Conservation (phyloP, 179 eudicot genomes). For the Silene vulgaris region DNA sequence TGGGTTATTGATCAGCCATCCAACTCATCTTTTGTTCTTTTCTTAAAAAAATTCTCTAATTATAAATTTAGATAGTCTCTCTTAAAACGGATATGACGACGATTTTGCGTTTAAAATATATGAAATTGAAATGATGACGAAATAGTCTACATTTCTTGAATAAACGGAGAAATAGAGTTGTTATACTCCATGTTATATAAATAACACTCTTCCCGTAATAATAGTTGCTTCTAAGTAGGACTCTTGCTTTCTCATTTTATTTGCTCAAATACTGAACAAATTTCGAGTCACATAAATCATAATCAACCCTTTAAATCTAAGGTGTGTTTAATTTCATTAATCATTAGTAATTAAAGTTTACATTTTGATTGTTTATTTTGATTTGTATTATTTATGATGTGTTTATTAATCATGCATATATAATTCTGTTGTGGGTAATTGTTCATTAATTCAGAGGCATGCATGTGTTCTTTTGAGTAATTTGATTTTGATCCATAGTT, state of each 20-base stretch:
- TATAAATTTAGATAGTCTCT: too few relatives aligned
- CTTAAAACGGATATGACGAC: neutral
- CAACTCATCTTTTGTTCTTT: neutral
- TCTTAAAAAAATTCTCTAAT: too few relatives aligned
- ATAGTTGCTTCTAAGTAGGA: too few relatives aligned
- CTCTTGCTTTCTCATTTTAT: neutral
- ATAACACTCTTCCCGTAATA: neutral
- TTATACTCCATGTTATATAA: neutral
- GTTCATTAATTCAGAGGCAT: neutral
- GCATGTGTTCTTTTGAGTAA: slow-evolving; percentile 6
- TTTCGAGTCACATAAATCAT: neutral
- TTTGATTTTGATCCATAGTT: neutral
- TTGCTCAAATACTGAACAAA: neutral
- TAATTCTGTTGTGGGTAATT: slow-evolving; percentile 1
- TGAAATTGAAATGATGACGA: too few relatives aligned
- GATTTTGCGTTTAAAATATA: neutral
- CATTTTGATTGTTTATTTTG: neutral
- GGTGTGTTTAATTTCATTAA: slow-evolving; percentile 9
- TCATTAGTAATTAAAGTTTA: slow-evolving; percentile 7
- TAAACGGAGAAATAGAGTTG: neutral
- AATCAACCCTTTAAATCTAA: neutral
- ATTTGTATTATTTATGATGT: neutral
- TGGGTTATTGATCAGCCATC: slow-evolving; percentile 9
- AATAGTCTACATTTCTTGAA: neutral
- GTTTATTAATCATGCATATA: neutral